Conservation (phyloP, 2,329 filamentous ascomycete genomes). For the Fusarium mundagurra region DNA sequence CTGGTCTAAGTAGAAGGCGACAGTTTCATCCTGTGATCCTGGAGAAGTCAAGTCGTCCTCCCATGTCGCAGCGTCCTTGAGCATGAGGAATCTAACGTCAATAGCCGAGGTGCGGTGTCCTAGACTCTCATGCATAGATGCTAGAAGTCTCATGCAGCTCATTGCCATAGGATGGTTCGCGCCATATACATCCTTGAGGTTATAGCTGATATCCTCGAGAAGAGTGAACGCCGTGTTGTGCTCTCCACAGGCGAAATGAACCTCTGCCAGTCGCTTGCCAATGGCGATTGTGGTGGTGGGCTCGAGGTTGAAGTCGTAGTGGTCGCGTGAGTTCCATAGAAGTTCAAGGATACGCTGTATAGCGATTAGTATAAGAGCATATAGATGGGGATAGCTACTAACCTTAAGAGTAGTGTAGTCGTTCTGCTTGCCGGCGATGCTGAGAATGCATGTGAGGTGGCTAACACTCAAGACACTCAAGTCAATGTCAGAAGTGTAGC, state of each 20-base stretch:
- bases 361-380: accelerated
- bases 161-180: background rate
- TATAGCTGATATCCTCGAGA: background rate
- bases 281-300: background rate
- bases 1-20: background rate
- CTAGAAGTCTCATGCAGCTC: background rate
- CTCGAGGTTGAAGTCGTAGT: background rate
- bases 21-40: background rate
- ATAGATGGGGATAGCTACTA: accelerated
- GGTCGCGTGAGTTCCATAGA: background rate
- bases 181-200: background rate
- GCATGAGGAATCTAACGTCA: background rate
- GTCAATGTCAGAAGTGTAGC: background rate
- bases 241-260: background rate
- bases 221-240: background rate
- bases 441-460: background rate
- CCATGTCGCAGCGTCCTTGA: background rate
- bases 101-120: background rate
- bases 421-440: background rate
- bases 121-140: background rate
- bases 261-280: background rate
- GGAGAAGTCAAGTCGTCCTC: background rate
- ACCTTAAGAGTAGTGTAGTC: background rate
- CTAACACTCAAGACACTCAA: background rate
- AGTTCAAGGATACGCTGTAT: background rate